Percentiles rank a stretch among this genome's conserved stretches.
Conservation (phyloP, 352 stramenopile species). For the Globisporangium nodosum region DNA sequence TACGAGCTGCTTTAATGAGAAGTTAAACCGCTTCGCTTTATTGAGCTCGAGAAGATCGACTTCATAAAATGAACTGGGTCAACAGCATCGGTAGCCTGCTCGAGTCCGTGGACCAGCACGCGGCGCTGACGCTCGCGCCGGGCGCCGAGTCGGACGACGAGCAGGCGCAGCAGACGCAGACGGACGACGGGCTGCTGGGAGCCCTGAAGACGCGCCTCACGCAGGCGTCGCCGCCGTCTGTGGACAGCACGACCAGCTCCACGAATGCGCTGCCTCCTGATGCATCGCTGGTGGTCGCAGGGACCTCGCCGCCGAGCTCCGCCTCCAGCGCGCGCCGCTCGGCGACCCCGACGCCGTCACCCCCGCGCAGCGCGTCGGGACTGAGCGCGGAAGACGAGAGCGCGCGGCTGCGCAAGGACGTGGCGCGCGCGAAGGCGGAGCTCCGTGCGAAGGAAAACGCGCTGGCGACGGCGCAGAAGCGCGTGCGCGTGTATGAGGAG, state of each 20-base stretch:
- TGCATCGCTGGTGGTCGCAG: not conserved
- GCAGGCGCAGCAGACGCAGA: conserved; percentile 1
- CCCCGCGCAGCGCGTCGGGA: conserved; percentile 10
- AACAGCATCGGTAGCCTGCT: conserved; percentile 58
- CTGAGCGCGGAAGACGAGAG: conserved; percentile 18
- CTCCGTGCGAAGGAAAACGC: conserved; percentile 59
- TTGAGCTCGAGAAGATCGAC: too few species aligned
- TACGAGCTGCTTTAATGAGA: not conserved
- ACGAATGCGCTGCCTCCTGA: too few species aligned
- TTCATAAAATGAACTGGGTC: conserved; percentile 69
- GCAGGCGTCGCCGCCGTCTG: conserved; percentile 2
- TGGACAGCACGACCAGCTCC: not conserved
- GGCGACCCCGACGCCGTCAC: conserved; percentile 21
- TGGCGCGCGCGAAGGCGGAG: conserved; percentile 41
- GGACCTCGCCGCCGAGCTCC: conserved; percentile 20
- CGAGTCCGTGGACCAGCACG: conserved; percentile 83
- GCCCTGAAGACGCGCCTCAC: conserved; percentile 9
- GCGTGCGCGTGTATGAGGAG: conserved; percentile 60
- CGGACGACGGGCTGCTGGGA: conserved; percentile 3
- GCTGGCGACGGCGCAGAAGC: conserved; percentile 47
- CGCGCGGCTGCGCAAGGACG: conserved; percentile 45
- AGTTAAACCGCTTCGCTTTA: too few species aligned
- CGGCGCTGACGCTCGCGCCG: conserved; percentile 50
- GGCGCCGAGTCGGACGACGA: conserved; percentile 4
- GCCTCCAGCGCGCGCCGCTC: conserved; percentile 21